Conservation (phyloP, 169 alveolate genomes). For the Eimeria nieschulzi region DNA sequence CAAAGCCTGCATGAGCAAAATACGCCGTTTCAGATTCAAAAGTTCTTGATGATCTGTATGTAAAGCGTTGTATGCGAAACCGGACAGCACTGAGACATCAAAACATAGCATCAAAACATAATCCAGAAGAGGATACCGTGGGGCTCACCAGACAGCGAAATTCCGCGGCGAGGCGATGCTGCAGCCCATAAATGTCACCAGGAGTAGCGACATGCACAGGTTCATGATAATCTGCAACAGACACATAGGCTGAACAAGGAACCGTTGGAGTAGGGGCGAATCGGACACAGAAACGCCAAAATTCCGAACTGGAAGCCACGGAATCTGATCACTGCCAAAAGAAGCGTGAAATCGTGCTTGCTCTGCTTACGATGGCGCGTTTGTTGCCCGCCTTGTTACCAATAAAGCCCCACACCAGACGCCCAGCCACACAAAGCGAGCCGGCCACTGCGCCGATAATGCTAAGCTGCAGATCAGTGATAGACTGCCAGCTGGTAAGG, state of each 20-base stretch:
- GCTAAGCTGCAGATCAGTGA: slow-evolving; percentile 56
- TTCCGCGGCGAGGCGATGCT: slow-evolving; percentile 47
- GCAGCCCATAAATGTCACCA: slow-evolving; percentile 53
- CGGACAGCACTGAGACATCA: too few species aligned
- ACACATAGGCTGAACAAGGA: neutral
- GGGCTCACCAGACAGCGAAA: slow-evolving; percentile 41
- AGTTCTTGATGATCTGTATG: neutral
- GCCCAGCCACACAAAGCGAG: slow-evolving; percentile 64
- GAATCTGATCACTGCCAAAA: too few species aligned
- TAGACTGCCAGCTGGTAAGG: slow-evolving; percentile 41
- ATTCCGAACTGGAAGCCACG: too few species aligned
- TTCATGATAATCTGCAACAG: slow-evolving; percentile 43
- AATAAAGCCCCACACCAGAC: slow-evolving; percentile 71
- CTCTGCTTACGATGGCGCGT: slow-evolving; percentile 62
- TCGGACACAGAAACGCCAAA: too few species aligned
- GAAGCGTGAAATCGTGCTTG: neutral
- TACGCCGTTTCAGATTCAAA: neutral
- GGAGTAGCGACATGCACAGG: slow-evolving; percentile 50
- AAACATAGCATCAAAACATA: too few species aligned
- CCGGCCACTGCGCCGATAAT: slow-evolving; percentile 72
- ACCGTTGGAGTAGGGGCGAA: neutral
- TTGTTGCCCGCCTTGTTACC: slow-evolving; percentile 68
- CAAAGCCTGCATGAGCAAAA: slow-evolving; percentile 27
- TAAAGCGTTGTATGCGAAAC: too few species aligned
- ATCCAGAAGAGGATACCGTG: too few species aligned